Base-by-base conservation (phyloP, 495 filamentous ascomycete genomes). In the Penicillium bovifimosum region DNA sequence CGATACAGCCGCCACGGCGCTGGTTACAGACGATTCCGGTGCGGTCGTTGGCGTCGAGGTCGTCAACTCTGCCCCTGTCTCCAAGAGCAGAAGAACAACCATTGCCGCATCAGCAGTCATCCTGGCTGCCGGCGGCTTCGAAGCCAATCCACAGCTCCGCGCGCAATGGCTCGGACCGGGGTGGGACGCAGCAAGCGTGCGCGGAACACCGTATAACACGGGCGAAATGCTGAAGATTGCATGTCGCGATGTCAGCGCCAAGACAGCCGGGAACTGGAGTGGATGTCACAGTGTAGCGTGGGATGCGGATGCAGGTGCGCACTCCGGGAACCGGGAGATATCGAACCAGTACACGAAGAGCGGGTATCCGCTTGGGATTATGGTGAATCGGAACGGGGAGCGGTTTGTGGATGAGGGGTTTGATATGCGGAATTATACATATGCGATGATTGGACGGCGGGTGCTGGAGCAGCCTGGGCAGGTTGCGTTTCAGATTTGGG, bases 301-400 rank as follows among this genome's bases (percentile, higher is more conserved):
- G 83, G 83, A 86, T 53, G 81, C 80, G 0, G 76, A 82, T 59
- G 71, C 81, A 0, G 68, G 75, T 1, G 53, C 67, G 0, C 56
- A 80, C 34, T 62, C 65, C 0, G 82, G 83, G 1, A 73, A 84
- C 42, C 71, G 77, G 6, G 67, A 60, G 11, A 50, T 78, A 6
- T 79, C 81, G 38, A 86, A 86, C 47, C 73, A 83, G 62, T 86
- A 76, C 59, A 86, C 83, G 6, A 86, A 85, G 54, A 80, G 75
- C 13, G 83, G 83, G 4, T 86, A 86, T 50, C 83, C 83, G 2
- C 66, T 86, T 0, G 83, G 82, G 1, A 47, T 86, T 5, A 85
- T 83, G 78, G 42, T 86, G 10, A 86, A 86, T 48, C 43, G 61
- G 0, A 55, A 76, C 1, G 83, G 83, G 1, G 60, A 73, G 28